phyloP scores from a whole-genome alignment of 345 rosid species.

The Punica granatum region DNA sequence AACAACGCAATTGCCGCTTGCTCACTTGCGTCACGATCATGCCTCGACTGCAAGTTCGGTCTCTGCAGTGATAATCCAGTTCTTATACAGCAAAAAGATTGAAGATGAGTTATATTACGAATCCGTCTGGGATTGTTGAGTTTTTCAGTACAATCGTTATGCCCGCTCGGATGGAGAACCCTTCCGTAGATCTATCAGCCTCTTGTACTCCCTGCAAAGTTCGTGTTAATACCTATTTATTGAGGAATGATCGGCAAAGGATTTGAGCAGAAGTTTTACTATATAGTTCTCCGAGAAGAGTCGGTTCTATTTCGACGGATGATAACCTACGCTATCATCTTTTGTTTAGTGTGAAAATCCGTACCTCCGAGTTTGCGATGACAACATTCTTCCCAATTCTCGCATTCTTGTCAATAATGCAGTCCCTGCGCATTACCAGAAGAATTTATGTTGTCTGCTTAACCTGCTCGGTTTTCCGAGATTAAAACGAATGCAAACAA shows the following conservation, averaged over 20 bases:
- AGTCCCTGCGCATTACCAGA: constrained; percentile 40
- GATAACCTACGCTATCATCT: not conserved
- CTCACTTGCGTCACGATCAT: not conserved
- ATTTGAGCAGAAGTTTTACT: too few species aligned
- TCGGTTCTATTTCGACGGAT: not conserved
- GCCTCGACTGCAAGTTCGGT: not conserved
- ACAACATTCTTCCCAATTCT: constrained; percentile 85
- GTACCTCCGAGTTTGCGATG: constrained; percentile 82
- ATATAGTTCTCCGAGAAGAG: too few species aligned
- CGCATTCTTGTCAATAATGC: constrained; percentile 95
- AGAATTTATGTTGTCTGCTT: not conserved
- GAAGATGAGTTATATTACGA: constrained; percentile 68
- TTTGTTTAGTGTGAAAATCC: not conserved
- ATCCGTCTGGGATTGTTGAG: constrained; percentile 53
- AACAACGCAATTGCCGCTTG: not conserved
- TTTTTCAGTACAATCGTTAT: constrained; percentile 57
- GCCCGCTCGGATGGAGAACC: constrained; percentile 81
- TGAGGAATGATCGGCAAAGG: not conserved
- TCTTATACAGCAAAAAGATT: not conserved
- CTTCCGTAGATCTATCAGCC: constrained; percentile 78
- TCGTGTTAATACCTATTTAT: not conserved
- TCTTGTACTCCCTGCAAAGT: constrained; percentile 70
- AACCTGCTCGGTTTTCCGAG: not conserved
- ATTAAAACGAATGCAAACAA: not conserved
- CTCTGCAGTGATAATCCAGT: not conserved